Evolutionary conservation across 805 yeast genomes (phyloP), one percentile per base, ranked within the genome.

Genomic region (Starmerella potacharoeniae): DNA sequence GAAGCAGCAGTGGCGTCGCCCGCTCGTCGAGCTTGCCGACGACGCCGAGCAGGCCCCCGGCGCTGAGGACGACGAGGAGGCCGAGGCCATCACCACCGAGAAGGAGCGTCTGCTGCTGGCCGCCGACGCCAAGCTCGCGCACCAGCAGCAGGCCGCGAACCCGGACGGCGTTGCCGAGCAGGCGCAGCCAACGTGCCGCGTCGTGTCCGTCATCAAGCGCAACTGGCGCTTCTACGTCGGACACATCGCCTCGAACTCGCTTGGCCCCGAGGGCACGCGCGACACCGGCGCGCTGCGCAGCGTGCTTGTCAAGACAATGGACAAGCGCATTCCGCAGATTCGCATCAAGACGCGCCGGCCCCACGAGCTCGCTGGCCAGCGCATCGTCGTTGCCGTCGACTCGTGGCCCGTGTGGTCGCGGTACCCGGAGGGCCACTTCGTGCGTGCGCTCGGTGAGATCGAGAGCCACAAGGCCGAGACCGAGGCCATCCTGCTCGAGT

Each of bases 171-270:
- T 34, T 4, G 77, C 72, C 16, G 69, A 68, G 28, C 77, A 77
- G 59, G 68, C 83, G 28, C 89, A 85, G 65, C 98, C 97, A n/a
- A 91, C 98, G 0, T 97, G 95, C 2, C 80, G 81, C 61, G 85
- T 93, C 37, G 97, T 93, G 11, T 95, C 95, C 33, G 78, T 93
- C 30, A 73, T 82, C 43, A 84, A 87, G 71, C 79, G 99, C 70
- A 86, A 91, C 58, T 93, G 98, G 98, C 79, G 98, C 68, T 82
- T 83, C 61, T 93, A 90, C 66, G 98, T 93, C 40, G 98, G 98
- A 13, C 96, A 90, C 68, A 76, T 93, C 58, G 59, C 54, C 33
- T 53, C 62, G 9, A 80, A 79, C 49, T 78, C 83, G 17, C 80
- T 49, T 1, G 45, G 30, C 10, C 36, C 43, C 1, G 33, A 61